phyloP scores from a whole-genome alignment of 306 rosid species.

The Vigna unguiculata region DNA sequence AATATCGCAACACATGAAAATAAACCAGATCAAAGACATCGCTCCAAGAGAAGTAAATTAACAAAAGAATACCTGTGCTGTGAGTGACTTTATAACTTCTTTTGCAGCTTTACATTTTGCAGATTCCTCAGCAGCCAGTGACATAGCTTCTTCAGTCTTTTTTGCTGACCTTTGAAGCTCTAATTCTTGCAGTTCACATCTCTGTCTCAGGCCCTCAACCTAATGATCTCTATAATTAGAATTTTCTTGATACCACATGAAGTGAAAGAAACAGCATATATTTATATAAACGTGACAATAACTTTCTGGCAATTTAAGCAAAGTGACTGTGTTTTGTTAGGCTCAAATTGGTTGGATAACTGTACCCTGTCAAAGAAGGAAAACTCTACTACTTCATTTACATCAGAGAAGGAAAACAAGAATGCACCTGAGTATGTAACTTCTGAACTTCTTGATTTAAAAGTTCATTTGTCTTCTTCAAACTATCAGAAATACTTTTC shows the following conservation, averaged over 20 bases:
- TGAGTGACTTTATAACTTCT: constrained; percentile 92
- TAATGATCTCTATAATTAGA: constrained; percentile 48
- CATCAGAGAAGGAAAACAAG: constrained; percentile 29
- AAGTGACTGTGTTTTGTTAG: not conserved
- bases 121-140: constrained; percentile 87
- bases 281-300: constrained; percentile 2
- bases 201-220: constrained; percentile 84
- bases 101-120: constrained; percentile 84
- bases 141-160: constrained; percentile 84
- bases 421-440: constrained; percentile 77
- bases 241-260: constrained; percentile 22
- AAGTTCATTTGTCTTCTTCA: constrained; percentile 92
- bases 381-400: constrained; percentile 11
- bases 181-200: constrained; percentile 84
- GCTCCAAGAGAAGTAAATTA: constrained; percentile 33
- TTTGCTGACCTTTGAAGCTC: constrained; percentile 81
- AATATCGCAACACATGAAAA: constrained; percentile 33
- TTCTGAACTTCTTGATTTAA: constrained; percentile 82
- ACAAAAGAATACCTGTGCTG: constrained; percentile 78
- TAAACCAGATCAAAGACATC: constrained; percentile 34
- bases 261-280: not conserved
- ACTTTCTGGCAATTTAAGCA: constrained; percentile 29
- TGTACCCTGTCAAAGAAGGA: not conserved
- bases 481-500: constrained; percentile 72
- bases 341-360: not conserved